These are phyloP conservation scores for Stemphylium beticola DNA, from an alignment of 2,329 filamentous ascomycete species.

Conservation along the genomic window DNA sequence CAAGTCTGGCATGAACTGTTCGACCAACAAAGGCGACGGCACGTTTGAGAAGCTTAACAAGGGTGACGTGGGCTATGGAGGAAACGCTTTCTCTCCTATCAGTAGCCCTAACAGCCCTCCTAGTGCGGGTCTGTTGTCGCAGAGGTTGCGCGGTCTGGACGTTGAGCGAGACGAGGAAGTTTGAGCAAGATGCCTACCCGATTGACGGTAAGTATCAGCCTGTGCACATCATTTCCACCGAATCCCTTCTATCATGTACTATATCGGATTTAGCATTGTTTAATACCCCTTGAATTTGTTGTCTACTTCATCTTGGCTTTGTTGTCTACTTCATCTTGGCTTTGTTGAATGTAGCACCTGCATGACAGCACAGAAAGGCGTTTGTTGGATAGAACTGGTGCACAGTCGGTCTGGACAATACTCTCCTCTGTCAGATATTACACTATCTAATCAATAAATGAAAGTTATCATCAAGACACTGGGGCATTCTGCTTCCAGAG, in stretches of 20 bases:
- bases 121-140: slow-evolving; percentile 73
- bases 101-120: slow-evolving; percentile 60
- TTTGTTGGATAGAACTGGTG: background rate
- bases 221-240: background rate
- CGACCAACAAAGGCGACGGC: slow-evolving; percentile 7
- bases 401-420: background rate
- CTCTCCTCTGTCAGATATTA: background rate
- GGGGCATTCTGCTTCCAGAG: background rate
- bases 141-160: slow-evolving; percentile 69
- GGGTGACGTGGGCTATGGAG: slow-evolving; percentile 61
- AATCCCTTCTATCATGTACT: background rate
- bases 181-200: background rate
- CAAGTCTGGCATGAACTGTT: slow-evolving; percentile 19
- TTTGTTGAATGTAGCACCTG: background rate
- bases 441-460: background rate
- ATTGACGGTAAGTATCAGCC: background rate
- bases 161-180: slow-evolving; percentile 44
- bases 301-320: background rate
- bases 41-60: slow-evolving; percentile 72
- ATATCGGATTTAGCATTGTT: background rate
- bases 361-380: background rate
- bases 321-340: background rate
- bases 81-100: slow-evolving; percentile 42
- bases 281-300: slow-evolving; percentile 4
- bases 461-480: background rate